Evolutionary conservation across 495 filamentous ascomycete genomes (phyloP), one percentile per base, ranked within the genome.

Genomic region (Echria macrotheca): DNA sequence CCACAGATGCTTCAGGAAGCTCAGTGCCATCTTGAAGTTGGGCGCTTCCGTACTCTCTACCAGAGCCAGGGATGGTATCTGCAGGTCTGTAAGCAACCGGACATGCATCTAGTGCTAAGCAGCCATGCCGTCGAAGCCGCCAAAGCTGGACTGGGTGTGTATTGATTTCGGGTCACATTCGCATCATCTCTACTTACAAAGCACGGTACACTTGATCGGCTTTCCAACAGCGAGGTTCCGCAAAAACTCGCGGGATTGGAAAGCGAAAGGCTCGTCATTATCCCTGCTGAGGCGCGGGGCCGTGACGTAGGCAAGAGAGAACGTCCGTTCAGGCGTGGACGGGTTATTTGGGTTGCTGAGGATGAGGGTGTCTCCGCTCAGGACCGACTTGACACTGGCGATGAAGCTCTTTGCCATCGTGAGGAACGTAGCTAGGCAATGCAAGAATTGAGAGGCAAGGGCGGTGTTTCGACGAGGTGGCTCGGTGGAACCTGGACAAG

Each of bases 231-330:
- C 72, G 33, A 89, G 69, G 40, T 85, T 82, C 47, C 94, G 82
- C 25, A 97, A 78, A 63, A 84, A 91, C 62, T 99, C 93, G 46
- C 94, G 86, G 35, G 94, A 95, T 67, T 90, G 83, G 66, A 95
- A 97, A 31, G 85, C 91, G 56, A 82, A 91, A 15, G 85, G 80
- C 80, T 97, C 91, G 55, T 97, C 91, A 48, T 86, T 89, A 50
- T 97, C 94, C 63, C 85, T 82, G 70, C 78, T 81, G 57, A 97
- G 65, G 56, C 89, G 81, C 0, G 94, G 94, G 12, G 89, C 89
- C 37, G 86, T 84, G 46, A 96, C 87, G 71, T 85, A 97, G 41
- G 94, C 91, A 42, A 99, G 72, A 53, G 89, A 94, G 43, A 99
- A 76, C 29, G 77, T 84, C 52, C 87, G 84, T 69, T 97, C 94